phyloP scores from a whole-genome alignment of 176 grass and related monocot species.

The Cocos nucifera region DNA sequence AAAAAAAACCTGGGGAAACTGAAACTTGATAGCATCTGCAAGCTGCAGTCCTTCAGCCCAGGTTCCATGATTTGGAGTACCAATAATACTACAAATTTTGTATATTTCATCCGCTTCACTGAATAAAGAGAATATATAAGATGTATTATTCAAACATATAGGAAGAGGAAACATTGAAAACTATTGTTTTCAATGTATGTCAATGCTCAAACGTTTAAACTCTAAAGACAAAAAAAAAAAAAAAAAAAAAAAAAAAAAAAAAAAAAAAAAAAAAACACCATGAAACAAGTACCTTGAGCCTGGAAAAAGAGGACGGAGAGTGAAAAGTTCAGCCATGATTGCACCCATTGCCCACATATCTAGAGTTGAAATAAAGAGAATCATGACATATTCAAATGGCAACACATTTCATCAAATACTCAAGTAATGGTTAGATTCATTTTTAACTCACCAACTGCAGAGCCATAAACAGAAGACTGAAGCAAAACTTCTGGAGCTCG shows the following conservation, averaged over 20 bases:
- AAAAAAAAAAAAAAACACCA: background rate
- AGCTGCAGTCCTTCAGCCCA: slow-evolving; percentile 82
- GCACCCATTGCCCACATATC: slow-evolving; percentile 99
- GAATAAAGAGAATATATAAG: background rate
- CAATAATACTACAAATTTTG: slow-evolving; percentile 94
- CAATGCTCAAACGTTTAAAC: too few relatives aligned
- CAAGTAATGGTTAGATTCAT: slow-evolving; percentile 16
- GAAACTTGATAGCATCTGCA: slow-evolving; percentile 68
- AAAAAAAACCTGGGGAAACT: slow-evolving; percentile 60
- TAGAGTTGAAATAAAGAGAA: slow-evolving; percentile 16
- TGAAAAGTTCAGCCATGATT: slow-evolving; percentile 95
- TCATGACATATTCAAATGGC: slow-evolving; percentile 1
- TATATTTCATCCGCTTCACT: slow-evolving; percentile 87
- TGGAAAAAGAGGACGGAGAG: slow-evolving; percentile 85
- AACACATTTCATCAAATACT: slow-evolving; percentile 1
- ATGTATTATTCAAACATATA: too few relatives aligned
- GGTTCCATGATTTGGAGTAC: slow-evolving; percentile 57
- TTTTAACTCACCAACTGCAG: slow-evolving; percentile 82
- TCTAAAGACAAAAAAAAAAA: background rate
- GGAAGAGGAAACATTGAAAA: too few relatives aligned
- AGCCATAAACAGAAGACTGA: slow-evolving; percentile 80
- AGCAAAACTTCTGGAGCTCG: slow-evolving; percentile 95
- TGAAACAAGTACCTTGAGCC: slow-evolving; percentile 55
- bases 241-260: background rate
- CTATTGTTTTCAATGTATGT: too few relatives aligned